Conservation (phyloP, 2,329 filamentous ascomycete genomes). For the Parafenestella ontariensis region DNA sequence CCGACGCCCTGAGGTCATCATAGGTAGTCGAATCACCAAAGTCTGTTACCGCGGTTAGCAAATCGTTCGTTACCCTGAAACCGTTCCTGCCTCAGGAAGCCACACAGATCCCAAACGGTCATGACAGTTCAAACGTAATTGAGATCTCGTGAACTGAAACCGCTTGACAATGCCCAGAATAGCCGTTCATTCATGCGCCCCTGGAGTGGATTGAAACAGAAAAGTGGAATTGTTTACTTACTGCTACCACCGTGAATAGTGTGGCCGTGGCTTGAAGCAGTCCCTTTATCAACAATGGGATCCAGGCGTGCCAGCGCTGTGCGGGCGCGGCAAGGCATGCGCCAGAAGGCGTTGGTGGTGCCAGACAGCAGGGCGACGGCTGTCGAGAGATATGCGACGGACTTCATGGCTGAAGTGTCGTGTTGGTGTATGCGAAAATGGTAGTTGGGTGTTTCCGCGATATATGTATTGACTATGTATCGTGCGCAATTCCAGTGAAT, state of each 20-base stretch:
- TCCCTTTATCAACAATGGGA: conserved; percentile 46
- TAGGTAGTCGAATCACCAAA: conserved; percentile 70
- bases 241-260: conserved; percentile 52
- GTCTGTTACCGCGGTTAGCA: conserved; percentile 38
- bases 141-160: background rate
- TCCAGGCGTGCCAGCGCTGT: conserved; percentile 66
- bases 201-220: conserved; percentile 48
- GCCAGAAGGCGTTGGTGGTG: conserved; percentile 69
- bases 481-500: too few species aligned
- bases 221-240: conserved; percentile 58
- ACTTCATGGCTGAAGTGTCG: conserved; percentile 37
- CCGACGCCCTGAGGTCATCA: conserved; percentile 65
- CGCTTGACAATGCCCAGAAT: conserved; percentile 2
- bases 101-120: background rate
- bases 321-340: conserved; percentile 71
- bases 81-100: conserved; percentile 20
- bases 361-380: conserved; percentile 44
- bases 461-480: conserved; percentile 3
- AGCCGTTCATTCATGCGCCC: conserved; percentile 10
- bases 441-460: conserved; percentile 5
- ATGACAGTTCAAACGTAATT: conserved; percentile 2
- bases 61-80: conserved; percentile 19
- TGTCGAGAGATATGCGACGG: conserved; percentile 33
- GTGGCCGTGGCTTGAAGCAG: conserved; percentile 40
- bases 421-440: conserved; percentile 8